Evolutionary conservation across 2,329 filamentous ascomycete genomes (phyloP), one percentile per base, ranked within the genome.

Genomic region (Xylariales sp.): DNA sequence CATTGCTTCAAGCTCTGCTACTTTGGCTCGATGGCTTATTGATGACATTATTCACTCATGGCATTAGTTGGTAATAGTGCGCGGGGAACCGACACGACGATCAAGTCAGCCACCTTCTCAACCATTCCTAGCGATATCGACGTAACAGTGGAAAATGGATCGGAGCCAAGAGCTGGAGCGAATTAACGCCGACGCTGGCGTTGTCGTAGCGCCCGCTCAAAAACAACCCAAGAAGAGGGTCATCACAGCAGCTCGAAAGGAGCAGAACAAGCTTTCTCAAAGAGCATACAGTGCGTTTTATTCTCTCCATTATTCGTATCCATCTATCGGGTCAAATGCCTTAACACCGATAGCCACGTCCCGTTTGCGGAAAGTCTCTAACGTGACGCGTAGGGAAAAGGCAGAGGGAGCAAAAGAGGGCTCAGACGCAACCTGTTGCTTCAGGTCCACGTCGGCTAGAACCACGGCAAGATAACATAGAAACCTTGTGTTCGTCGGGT

Each of bases 251-350:
- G 78, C 80, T 32, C 75, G 80, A 5, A 78, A 76, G 65, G 75
- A 79, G 55, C 80, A 81, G 66, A 82, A 82, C 52, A 74, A 75
- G 14, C 61, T 74, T 12, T 77, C 79, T 9, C 80, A 81, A 65
- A 75, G 75, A 63, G 69, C 75, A 1, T 81, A 78, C 57, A 75
- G 80, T 81, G 71, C 54, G 77, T 74, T 61, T 41, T 6, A 34
- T 23, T 23, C 8, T 10, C 8, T 10, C 32, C 23, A 10, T 8
- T 45, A 52, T 66, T 16, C 12, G 6, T 39, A 1, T 23, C 23
- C 23, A 28, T 41, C 41, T 28, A 3, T 36, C 16, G n/a, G 2
- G 2, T 23, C 32, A 28, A 10, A 10, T 9, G 6, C 30, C 30
- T 39, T 6, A n/a, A 30, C 32, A 2, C 6, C 8, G 30, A 50